A percentile compares a stretch with the other conserved stretches of the same genome.
phyloP scores from a whole-genome alignment of 768 basidiomycete genomes.

The Lactarius psammicola region DNA sequence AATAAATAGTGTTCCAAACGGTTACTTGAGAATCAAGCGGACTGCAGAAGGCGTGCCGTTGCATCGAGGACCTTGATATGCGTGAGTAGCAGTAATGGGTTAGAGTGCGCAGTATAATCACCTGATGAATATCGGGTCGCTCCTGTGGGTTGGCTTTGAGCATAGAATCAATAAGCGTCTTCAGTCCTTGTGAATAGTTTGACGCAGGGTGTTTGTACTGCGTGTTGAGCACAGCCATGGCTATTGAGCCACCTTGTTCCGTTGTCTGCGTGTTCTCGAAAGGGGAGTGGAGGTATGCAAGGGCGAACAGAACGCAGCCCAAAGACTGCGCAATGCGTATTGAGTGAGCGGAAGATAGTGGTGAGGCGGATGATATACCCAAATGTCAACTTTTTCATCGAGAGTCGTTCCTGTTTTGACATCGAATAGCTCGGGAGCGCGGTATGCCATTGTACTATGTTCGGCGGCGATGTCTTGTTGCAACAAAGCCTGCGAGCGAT shows the following conservation, averaged over 20 bases:
- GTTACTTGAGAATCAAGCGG: not conserved
- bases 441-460: conserved; percentile 97
- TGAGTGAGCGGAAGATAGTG: not conserved
- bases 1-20: conserved; percentile 2
- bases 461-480: conserved; percentile 98
- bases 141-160: conserved; percentile 79
- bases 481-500: conserved; percentile 78
- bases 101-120: conserved; percentile 36
- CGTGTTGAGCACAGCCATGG: conserved; percentile 95
- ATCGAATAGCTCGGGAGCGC: conserved; percentile 96
- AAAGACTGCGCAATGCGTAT: conserved; percentile 61
- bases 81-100: conserved; percentile 6
- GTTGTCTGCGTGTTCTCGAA: conserved; percentile 92
- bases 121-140: conserved; percentile 84
- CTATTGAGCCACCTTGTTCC: conserved; percentile 94
- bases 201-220: conserved; percentile 88
- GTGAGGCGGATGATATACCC: conserved; percentile 56
- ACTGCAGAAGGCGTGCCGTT: conserved; percentile 33
- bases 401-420: conserved; percentile 86
- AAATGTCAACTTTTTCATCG: conserved; percentile 96
- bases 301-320: conserved; percentile 91
- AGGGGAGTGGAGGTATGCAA: conserved; percentile 94
- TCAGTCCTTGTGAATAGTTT: conserved; percentile 82
- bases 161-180: conserved; percentile 80
- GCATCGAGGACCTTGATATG: conserved; percentile 56